Evolutionary conservation across 495 filamentous ascomycete genomes (phyloP).

Genomic region (Neurospora sp.): DNA sequence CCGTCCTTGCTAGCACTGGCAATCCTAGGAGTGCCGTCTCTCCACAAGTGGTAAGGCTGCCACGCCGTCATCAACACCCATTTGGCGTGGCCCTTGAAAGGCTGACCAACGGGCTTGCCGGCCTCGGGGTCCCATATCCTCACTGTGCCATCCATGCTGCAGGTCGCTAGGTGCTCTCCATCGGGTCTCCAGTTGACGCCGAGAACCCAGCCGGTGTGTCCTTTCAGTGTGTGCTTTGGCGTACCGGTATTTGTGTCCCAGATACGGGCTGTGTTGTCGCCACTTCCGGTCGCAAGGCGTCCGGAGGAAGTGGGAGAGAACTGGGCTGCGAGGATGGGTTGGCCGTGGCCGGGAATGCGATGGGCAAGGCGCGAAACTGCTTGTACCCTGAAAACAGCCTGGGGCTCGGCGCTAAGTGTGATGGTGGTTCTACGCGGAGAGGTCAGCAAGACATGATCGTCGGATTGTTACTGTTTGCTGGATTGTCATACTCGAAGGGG

Average conservation of each 20-base stretch:
- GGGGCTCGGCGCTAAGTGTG: slow-evolving; percentile 73
- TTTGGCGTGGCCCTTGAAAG: slow-evolving; percentile 83
- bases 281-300: slow-evolving; percentile 78
- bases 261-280: slow-evolving; percentile 84
- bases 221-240: slow-evolving; percentile 78
- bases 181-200: slow-evolving; percentile 81
- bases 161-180: slow-evolving; percentile 72
- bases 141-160: slow-evolving; percentile 87
- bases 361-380: slow-evolving; percentile 84
- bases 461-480: neutral
- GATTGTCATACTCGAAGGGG: slow-evolving; percentile 27
- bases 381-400: slow-evolving; percentile 89
- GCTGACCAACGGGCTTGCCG: slow-evolving; percentile 62
- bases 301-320: slow-evolving; percentile 79
- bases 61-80: slow-evolving; percentile 84
- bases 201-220: slow-evolving; percentile 89
- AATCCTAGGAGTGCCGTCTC: slow-evolving; percentile 62
- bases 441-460: neutral
- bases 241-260: slow-evolving; percentile 96
- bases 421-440: slow-evolving; percentile 33
- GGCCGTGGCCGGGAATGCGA: slow-evolving; percentile 81
- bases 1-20: slow-evolving; percentile 86
- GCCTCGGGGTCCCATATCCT: slow-evolving; percentile 83
- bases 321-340: slow-evolving; percentile 77
- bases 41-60: slow-evolving; percentile 88